Percentiles rank a stretch among this genome's conserved stretches.
phyloP scores from a whole-genome alignment of 306 rosid genomes.

The Elaeagnus macrophylla region DNA sequence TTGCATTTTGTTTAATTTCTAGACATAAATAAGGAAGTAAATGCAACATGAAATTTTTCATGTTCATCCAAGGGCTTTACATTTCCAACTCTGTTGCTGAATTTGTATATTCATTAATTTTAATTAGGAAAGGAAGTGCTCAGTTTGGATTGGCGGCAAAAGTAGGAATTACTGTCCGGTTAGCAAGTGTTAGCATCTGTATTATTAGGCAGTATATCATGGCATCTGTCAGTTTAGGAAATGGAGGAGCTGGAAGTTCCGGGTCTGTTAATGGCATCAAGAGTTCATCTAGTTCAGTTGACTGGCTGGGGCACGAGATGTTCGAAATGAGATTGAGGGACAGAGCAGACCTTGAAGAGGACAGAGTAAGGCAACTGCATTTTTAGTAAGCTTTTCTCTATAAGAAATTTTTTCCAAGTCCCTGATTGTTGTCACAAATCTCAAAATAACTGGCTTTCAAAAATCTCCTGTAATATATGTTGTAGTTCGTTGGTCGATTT shows the following conservation, averaged over 20 bases:
- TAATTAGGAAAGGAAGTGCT: constrained; percentile 24
- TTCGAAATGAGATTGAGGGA: constrained; percentile 80
- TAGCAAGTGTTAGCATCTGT: constrained; percentile 19
- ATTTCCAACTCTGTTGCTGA: neutral
- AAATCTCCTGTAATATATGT: constrained; percentile 2
- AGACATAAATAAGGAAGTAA: too few species aligned
- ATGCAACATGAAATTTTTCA: too few species aligned
- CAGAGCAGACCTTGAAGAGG: constrained; percentile 48
- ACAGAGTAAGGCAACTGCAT: constrained; percentile 38
- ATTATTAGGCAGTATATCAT: constrained; percentile 23
- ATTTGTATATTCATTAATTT: constrained; percentile 6
- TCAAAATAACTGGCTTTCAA: neutral
- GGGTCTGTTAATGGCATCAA: constrained; percentile 78
- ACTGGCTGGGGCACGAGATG: constrained; percentile 99
- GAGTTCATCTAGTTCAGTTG: constrained; percentile 78
- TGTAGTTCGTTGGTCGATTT: neutral
- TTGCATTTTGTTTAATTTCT: neutral
- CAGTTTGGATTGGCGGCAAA: constrained; percentile 27
- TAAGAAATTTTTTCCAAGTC: constrained; percentile 5
- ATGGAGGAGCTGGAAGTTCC: constrained; percentile 84
- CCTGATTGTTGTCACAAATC: constrained; percentile 3
- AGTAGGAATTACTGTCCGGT: constrained; percentile 14
- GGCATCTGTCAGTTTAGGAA: constrained; percentile 91
- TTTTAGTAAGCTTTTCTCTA: constrained; percentile 1
- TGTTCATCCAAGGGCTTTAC: neutral